phyloP scores from a whole-genome alignment of 1,139 yeast species.

The Meyerozyma sp. region DNA sequence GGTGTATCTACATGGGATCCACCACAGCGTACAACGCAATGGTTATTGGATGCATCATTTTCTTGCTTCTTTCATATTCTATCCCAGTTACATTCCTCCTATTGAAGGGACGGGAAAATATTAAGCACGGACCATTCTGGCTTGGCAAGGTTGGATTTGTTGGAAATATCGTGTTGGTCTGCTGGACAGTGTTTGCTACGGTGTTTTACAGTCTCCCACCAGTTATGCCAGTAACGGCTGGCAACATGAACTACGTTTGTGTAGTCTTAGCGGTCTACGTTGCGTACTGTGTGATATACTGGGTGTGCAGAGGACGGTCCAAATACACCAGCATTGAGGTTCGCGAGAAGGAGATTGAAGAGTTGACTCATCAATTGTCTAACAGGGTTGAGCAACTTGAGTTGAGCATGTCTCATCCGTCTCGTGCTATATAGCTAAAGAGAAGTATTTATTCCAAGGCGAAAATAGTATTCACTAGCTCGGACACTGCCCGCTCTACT shows the following conservation, averaged over 20 bases:
- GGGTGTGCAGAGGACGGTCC: conserved; percentile 34
- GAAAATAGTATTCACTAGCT: no score
- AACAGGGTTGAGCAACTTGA: conserved; percentile 22
- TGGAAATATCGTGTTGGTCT: conserved; percentile 19
- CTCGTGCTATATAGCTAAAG: not conserved
- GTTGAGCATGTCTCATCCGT: conserved; percentile 13
- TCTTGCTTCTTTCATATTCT: conserved; percentile 29
- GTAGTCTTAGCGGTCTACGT: conserved; percentile 35
- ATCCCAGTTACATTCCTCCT: conserved; percentile 30
- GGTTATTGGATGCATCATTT: conserved; percentile 32
- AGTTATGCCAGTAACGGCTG: conserved; percentile 40
- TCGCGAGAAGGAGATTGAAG: conserved; percentile 19
- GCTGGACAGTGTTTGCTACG: conserved; percentile 38
- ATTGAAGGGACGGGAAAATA: conserved; percentile 29
- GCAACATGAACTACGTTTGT: conserved; percentile 42
- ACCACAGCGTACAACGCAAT: conserved; percentile 39
- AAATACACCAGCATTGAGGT: conserved; percentile 22
- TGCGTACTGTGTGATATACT: conserved; percentile 28
- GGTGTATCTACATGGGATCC: conserved; percentile 38
- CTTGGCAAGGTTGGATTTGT: conserved; percentile 24
- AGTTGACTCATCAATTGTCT: conserved; percentile 22
- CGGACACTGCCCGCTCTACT: no score
- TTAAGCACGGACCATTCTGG: conserved; percentile 47
- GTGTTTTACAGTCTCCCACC: conserved; percentile 41
- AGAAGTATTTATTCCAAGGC: no score